Evolutionary conservation across 192 early-diverging fungal species (phyloP).

Genomic region (Kickxella alabastrina): DNA sequence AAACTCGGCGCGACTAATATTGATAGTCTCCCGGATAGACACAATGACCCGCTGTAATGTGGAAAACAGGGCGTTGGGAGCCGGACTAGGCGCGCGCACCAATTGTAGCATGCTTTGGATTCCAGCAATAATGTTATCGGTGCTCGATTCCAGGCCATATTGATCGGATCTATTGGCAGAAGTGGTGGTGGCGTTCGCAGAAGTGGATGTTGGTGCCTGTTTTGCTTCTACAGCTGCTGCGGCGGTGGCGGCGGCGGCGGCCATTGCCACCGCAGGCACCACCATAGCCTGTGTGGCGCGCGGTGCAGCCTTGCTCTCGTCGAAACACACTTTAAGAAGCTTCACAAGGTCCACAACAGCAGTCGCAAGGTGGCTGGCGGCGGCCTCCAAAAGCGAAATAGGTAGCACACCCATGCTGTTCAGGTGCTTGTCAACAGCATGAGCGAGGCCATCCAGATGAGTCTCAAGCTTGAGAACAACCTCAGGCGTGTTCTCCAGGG

Average conservation of each 20-base stretch:
- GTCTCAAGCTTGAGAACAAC: constrained; percentile 17
- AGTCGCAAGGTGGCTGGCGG: constrained; percentile 74
- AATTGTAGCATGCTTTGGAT: constrained; percentile 49
- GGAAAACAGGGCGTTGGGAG: constrained; percentile 38
- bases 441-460: constrained; percentile 65
- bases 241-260: no score
- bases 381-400: constrained; percentile 71
- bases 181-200: no score
- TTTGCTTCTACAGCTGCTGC: no score
- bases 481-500: constrained; percentile 36
- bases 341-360: constrained; percentile 77
- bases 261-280: no score
- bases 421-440: constrained; percentile 73
- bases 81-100: constrained; percentile 28
- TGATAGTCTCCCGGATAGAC: constrained; percentile 31
- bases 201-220: no score
- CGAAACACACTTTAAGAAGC: constrained; percentile 45
- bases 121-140: constrained; percentile 42
- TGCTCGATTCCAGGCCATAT: constrained; percentile 44
- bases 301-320: constrained; percentile 44
- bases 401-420: constrained; percentile 63
- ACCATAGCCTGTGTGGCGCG: constrained; percentile 4
- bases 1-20: constrained; percentile 28
- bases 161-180: neutral
- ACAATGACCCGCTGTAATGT: constrained; percentile 32